A percentile compares a stretch with the other conserved stretches of the same genome.
Conservation (phyloP, 192 early-diverging fungal species). For the Anaeromyces robustus region DNA sequence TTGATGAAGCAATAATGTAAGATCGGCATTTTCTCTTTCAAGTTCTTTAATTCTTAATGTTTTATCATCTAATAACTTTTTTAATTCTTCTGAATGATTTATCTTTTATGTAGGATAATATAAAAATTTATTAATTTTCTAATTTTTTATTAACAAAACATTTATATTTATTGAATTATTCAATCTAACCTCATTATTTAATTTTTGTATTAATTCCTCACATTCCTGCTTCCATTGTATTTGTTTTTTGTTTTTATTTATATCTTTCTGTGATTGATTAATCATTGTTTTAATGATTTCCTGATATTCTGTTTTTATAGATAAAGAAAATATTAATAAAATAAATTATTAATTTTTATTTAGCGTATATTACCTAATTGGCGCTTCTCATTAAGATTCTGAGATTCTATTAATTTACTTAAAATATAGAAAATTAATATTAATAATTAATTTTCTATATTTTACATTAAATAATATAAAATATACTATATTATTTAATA, state of each 20-base stretch:
- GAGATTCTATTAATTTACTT: constrained; percentile 24
- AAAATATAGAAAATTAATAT: not conserved
- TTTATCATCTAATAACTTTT: constrained; percentile 15
- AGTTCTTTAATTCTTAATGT: constrained; percentile 22
- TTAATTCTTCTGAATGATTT: constrained; percentile 20
- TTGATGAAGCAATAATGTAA: constrained; percentile 21
- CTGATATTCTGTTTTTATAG: constrained; percentile 17
- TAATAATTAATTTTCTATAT: no score
- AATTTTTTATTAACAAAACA: not conserved
- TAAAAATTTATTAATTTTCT: not conserved
- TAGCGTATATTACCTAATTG: constrained; percentile 16
- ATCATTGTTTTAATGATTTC: constrained; percentile 22
- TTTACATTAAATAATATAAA: no score
- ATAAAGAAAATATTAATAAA: not conserved
- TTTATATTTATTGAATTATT: not conserved
- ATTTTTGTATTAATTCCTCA: constrained; percentile 24
- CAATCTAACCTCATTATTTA: constrained; percentile 21
- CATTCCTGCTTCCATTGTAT: constrained; percentile 29
- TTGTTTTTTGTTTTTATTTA: constrained; percentile 18
- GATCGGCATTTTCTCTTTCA: constrained; percentile 24
- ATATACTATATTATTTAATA: no score
- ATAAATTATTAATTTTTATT: not conserved
- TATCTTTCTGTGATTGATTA: constrained; percentile 21
- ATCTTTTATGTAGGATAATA: constrained; percentile 3
- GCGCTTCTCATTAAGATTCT: constrained; percentile 19